A percentile compares a stretch with the other conserved stretches of the same genome.
phyloP scores from a whole-genome alignment of 2,329 filamentous ascomycete species.

The Ceratocystiopsis sp. region DNA sequence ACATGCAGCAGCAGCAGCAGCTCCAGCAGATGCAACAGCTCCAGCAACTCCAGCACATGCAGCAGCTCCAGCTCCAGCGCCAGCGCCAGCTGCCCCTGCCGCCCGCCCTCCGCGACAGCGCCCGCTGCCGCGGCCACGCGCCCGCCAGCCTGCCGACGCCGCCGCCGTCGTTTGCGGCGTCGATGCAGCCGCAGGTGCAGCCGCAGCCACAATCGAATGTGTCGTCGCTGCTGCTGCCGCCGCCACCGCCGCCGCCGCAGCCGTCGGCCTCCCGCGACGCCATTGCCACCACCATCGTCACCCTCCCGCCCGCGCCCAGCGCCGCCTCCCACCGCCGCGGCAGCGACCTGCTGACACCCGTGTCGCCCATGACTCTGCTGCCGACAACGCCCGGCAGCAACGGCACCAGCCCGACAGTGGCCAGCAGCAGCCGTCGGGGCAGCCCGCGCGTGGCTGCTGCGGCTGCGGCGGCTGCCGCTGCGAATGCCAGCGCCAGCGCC shows the following conservation, averaged over 20 bases:
- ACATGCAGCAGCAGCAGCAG: neutral
- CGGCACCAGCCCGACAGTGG: neutral
- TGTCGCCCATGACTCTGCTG: constrained; percentile 2
- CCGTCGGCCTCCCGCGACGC: neutral
- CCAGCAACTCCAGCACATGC: too few relatives aligned
- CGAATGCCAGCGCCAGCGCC: too few relatives aligned
- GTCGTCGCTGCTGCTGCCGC: neutral
- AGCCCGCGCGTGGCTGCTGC: neutral
- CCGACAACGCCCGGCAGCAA: neutral
- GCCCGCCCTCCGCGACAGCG: neutral
- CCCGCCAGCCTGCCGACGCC: constrained; percentile 2
- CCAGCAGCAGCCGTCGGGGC: neutral
- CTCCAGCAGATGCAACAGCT: too few relatives aligned
- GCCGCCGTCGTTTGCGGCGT: constrained; percentile 1
- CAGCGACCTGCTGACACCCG: constrained; percentile 5
- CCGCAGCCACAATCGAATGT: neutral
- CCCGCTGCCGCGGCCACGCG: neutral
- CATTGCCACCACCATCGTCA: constrained; percentile 6
- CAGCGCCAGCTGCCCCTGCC: too few relatives aligned
- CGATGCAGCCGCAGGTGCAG: constrained; percentile 3
- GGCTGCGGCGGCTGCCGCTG: too few relatives aligned
- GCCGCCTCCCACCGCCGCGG: neutral
- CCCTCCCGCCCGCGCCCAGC: constrained; percentile 2
- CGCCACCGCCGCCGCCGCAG: neutral
- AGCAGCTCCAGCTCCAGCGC: too few relatives aligned